Conservation (phyloP, 805 yeast species). For the Pichia scutulata region DNA sequence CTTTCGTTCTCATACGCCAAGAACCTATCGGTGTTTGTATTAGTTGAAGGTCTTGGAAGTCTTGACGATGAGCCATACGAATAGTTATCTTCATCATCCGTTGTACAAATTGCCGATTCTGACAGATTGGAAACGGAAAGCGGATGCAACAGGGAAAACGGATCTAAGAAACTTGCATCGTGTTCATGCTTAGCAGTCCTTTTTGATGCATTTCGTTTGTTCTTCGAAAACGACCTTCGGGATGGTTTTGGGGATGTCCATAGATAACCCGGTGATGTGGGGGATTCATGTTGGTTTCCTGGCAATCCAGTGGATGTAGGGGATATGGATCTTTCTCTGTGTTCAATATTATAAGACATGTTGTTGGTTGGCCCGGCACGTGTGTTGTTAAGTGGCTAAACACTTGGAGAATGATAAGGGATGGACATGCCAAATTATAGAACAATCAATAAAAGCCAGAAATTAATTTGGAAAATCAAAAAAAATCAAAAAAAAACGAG, state of each 20-base stretch:
- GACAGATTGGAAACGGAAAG: constrained; percentile 1
- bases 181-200: not conserved
- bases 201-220: not conserved
- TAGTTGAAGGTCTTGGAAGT: not conserved
- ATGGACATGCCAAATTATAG: not conserved
- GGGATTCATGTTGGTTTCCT: not conserved
- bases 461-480: no score
- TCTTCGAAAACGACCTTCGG: not conserved
- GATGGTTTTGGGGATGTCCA: not conserved
- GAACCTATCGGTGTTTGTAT: not conserved
- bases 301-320: not conserved
- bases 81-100: constrained; percentile 16
- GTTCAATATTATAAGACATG: not conserved
- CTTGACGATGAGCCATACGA: not conserved
- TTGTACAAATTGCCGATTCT: constrained; percentile 21
- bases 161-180: not conserved
- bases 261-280: not conserved
- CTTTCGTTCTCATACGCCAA: not conserved
- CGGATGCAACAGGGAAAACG: not conserved
- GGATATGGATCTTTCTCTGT: not conserved
- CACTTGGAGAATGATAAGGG: not conserved
- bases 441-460: not conserved
- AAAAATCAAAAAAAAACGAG: not conserved
- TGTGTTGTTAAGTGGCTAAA: not conserved
- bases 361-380: not conserved